Percentiles rank a stretch among this genome's conserved stretches.
phyloP scores from a whole-genome alignment of 306 rosid species.

The Ochetophila trinervis region DNA sequence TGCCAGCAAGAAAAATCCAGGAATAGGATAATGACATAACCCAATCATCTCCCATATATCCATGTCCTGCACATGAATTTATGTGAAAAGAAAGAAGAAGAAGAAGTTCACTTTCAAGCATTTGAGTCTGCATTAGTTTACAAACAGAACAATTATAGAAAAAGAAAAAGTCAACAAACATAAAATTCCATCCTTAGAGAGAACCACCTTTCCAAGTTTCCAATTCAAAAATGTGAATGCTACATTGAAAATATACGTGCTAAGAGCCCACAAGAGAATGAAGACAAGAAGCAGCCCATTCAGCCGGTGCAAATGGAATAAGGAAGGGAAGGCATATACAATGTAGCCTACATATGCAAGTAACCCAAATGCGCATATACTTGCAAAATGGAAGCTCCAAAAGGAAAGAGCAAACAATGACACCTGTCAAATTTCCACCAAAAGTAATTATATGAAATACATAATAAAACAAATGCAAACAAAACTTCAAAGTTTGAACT shows the following conservation, averaged over 20 bases:
- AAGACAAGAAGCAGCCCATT: constrained; percentile 97
- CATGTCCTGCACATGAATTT: constrained; percentile 69
- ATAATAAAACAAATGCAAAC: constrained; percentile 22
- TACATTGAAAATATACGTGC: constrained; percentile 96
- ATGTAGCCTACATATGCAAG: constrained; percentile 93
- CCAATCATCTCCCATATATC: constrained; percentile 98
- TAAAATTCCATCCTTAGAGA: constrained; percentile 20
- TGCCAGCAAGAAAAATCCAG: constrained; percentile 93
- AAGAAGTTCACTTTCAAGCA: constrained; percentile 22
- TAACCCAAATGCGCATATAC: constrained; percentile 92
- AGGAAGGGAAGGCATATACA: constrained; percentile 80
- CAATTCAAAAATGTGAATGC: constrained; percentile 72
- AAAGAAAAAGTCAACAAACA: constrained; percentile 5
- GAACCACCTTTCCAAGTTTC: constrained; percentile 85
- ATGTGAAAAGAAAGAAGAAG: neutral
- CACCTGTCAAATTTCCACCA: constrained; percentile 55
- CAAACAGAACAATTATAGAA: too few species aligned
- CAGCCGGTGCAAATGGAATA: constrained; percentile 83
- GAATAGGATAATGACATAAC: constrained; percentile 93
- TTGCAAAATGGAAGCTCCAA: constrained; percentile 98
- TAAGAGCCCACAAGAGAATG: constrained; percentile 98
- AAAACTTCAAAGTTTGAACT: constrained; percentile 17
- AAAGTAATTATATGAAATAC: constrained; percentile 20
- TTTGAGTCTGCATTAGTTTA: constrained; percentile 5
- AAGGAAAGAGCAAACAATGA: constrained; percentile 87